These are phyloP conservation scores for Boletus tomentosulus DNA, from an alignment of 768 basidiomycete species.

Conservation along the genomic window DNA sequence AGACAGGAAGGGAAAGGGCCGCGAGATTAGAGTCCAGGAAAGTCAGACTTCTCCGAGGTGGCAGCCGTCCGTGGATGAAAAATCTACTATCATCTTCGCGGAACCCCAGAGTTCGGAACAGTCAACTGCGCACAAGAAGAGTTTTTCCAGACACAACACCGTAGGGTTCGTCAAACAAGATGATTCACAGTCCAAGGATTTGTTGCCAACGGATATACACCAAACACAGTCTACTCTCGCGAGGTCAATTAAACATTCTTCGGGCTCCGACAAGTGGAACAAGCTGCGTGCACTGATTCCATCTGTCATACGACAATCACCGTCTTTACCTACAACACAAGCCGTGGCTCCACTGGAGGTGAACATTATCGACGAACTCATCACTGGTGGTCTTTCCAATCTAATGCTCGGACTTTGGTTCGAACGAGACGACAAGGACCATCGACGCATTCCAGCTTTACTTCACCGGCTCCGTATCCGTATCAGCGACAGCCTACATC, in stretches of 20 bases:
- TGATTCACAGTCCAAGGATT: slow-evolving; percentile 4
- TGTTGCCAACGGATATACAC: slow-evolving; percentile 6
- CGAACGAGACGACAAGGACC: slow-evolving; percentile 81
- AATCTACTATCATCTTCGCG: slow-evolving; percentile 31
- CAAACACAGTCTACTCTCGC: slow-evolving; percentile 27
- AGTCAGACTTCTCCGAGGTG: slow-evolving; percentile 53
- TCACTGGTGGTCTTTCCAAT: slow-evolving; percentile 72
- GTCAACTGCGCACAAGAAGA: slow-evolving; percentile 25
- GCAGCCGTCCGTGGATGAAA: slow-evolving; percentile 51
- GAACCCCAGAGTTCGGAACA: slow-evolving; percentile 19
- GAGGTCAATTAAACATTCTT: slow-evolving; percentile 17
- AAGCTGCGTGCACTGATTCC: slow-evolving; percentile 66
- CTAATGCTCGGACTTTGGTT: slow-evolving; percentile 81
- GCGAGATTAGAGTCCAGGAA: slow-evolving; percentile 44
- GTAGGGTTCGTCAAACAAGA: slow-evolving; percentile 2
- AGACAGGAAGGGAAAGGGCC: slow-evolving; percentile 54
- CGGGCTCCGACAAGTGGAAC: slow-evolving; percentile 49
- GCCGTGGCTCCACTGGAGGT: slow-evolving; percentile 52
- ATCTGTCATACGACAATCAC: slow-evolving; percentile 39
- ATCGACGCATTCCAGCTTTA: slow-evolving; percentile 73
- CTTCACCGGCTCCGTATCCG: slow-evolving; percentile 80
- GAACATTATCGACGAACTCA: slow-evolving; percentile 79
- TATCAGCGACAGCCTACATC: slow-evolving; percentile 82
- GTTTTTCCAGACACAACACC: slow-evolving; percentile 7
- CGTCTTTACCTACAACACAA: slow-evolving; percentile 35